Percentiles rank a stretch among this genome's conserved stretches.
phyloP scores from a whole-genome alignment of 1,284 basidiomycete species.

The Amylostereum chailletii region DNA sequence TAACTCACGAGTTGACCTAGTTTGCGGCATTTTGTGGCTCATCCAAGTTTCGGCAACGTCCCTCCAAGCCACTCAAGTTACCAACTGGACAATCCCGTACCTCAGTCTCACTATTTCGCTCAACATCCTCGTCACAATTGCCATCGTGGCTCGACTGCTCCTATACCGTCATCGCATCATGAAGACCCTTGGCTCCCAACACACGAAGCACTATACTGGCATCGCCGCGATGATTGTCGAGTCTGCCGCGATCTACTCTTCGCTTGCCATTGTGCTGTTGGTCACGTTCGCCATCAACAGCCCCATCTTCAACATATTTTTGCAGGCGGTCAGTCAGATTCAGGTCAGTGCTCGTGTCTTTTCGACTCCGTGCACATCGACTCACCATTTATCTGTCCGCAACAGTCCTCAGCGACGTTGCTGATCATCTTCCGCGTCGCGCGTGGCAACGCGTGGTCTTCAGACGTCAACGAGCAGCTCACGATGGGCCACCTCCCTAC shows the following conservation, averaged over 20 bases:
- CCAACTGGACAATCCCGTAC: slow-evolving; percentile 11
- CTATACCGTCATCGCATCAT: slow-evolving; percentile 19
- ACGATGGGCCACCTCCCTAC: too few relatives aligned
- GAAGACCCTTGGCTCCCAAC: slow-evolving; percentile 17
- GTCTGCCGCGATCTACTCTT: slow-evolving; percentile 21
- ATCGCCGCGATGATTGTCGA: slow-evolving; percentile 24
- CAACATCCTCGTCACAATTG: slow-evolving; percentile 27
- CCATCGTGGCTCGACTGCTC: slow-evolving; percentile 27
- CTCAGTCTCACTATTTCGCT: slow-evolving; percentile 17
- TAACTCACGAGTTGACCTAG: slow-evolving; percentile 1
- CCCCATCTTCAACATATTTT: slow-evolving; percentile 12
- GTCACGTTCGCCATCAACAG: slow-evolving; percentile 18
- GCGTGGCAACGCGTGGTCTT: not conserved
- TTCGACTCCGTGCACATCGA: not conserved
- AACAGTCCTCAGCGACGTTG: slow-evolving; percentile 13
- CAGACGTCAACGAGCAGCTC: too few relatives aligned
- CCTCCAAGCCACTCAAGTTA: slow-evolving; percentile 5
- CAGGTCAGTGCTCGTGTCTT: slow-evolving; percentile 4
- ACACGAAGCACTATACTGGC: slow-evolving; percentile 16
- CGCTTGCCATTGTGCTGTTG: slow-evolving; percentile 21
- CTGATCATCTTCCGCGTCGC: slow-evolving; percentile 9
- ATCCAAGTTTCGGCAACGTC: slow-evolving; percentile 8
- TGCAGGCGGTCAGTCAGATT: slow-evolving; percentile 15
- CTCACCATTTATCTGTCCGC: not conserved
- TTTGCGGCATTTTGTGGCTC: slow-evolving; percentile 9